These are phyloP conservation scores for Trichophaea hybrida DNA, from an alignment of 2,329 filamentous ascomycete genomes.

Conservation along the genomic window DNA sequence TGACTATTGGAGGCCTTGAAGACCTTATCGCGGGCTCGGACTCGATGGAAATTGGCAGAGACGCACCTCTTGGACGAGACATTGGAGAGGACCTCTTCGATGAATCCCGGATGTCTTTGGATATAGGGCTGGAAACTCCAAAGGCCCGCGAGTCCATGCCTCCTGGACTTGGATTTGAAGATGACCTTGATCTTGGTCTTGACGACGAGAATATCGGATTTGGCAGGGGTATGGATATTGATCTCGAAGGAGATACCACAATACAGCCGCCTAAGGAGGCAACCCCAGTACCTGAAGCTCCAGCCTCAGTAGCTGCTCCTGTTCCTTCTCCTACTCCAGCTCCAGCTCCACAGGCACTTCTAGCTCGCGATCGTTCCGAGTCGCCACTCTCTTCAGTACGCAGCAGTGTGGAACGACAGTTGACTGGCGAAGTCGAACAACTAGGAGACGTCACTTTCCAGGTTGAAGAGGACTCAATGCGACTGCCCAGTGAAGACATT, in stretches of 20 bases:
- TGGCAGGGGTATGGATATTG: conserved; percentile 42
- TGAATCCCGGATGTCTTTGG: conserved; percentile 9
- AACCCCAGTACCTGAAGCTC: conserved; percentile 2
- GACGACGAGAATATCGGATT: conserved; percentile 33
- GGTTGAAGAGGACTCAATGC: conserved; percentile 29
- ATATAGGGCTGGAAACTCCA: conserved; percentile 9
- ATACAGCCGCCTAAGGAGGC: conserved; percentile 30
- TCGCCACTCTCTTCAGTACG: conserved; percentile 40
- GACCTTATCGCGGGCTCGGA: neutral
- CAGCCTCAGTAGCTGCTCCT: neutral
- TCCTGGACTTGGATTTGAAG: conserved; percentile 26
- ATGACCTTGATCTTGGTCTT: conserved; percentile 22
- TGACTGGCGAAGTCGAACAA: conserved; percentile 47
- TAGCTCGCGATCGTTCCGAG: conserved; percentile 6
- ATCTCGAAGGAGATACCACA: conserved; percentile 48
- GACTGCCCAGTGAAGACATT: conserved; percentile 42
- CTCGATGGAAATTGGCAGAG: conserved; percentile 62
- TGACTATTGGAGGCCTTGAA: neutral
- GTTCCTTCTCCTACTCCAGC: conserved; percentile 7
- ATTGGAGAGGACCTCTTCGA: conserved; percentile 51
- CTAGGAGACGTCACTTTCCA: conserved; percentile 19
- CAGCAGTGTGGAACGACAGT: conserved; percentile 42
- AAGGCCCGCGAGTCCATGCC: conserved; percentile 1
- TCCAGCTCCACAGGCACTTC: neutral
- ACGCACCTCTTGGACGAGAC: conserved; percentile 54